A percentile compares a stretch with the other conserved stretches of the same genome.
These are phyloP conservation scores for Danielia oregonensis DNA, from an alignment of 805 yeast genomes.

Conservation along the genomic window DNA sequence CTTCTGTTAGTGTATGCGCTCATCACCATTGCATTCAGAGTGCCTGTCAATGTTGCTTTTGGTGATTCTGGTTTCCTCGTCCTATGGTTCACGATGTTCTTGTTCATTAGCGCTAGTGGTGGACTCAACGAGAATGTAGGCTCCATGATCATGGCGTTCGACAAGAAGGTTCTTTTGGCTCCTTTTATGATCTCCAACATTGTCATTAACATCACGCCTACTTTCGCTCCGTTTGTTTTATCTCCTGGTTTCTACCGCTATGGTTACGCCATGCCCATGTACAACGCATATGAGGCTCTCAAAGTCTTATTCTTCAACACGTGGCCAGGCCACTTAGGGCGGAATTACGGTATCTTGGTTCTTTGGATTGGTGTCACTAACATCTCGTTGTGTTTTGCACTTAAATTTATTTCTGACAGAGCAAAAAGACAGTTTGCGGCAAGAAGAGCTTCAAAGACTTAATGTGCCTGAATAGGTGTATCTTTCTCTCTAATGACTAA, in stretches of 20 bases:
- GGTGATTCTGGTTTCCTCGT: constrained; percentile 32
- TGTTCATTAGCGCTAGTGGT: constrained; percentile 26
- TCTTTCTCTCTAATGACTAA: too few species aligned
- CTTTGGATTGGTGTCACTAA: constrained; percentile 26
- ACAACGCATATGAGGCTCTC: constrained; percentile 27
- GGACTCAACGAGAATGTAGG: constrained; percentile 27
- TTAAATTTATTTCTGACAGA: neutral
- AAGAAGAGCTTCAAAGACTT: too few species aligned
- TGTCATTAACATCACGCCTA: constrained; percentile 27
- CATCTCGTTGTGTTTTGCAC: constrained; percentile 1
- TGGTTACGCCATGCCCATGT: constrained; percentile 38
- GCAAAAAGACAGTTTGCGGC: neutral
- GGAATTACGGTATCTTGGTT: constrained; percentile 26
- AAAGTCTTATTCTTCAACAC: constrained; percentile 33
- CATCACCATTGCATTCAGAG: constrained; percentile 29
- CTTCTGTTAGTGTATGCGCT: constrained; percentile 29
- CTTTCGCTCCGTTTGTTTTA: constrained; percentile 32
- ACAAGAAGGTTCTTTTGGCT: constrained; percentile 18
- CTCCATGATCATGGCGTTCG: constrained; percentile 17
- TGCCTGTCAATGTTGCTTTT: constrained; percentile 22
- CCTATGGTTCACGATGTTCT: constrained; percentile 28
- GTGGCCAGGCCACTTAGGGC: constrained; percentile 30
- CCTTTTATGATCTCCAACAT: constrained; percentile 30
- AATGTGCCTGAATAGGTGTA: too few species aligned
- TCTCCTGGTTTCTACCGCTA: constrained; percentile 29